Evolutionary conservation across 768 basidiomycete species (phyloP).

Genomic region (Mycena rosella): DNA sequence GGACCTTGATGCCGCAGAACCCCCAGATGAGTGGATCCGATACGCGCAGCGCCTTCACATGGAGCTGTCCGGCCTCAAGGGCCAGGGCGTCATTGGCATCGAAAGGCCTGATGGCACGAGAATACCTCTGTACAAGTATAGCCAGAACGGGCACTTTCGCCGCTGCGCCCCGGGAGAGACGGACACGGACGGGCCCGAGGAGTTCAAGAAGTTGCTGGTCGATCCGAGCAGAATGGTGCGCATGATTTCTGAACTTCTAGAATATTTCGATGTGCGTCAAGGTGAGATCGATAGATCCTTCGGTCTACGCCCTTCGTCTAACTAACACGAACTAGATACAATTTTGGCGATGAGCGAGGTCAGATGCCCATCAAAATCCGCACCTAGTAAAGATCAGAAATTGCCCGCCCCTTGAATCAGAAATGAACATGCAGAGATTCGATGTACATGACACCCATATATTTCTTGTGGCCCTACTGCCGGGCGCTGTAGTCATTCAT

Average conservation of each 20-base stretch:
- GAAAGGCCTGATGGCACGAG: neutral
- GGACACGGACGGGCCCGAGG: conserved; percentile 13
- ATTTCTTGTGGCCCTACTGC: too few relatives aligned
- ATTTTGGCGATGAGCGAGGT: too few relatives aligned
- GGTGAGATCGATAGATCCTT: too few relatives aligned
- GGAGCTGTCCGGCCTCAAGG: neutral
- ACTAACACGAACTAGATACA: too few relatives aligned
- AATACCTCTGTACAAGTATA: neutral
- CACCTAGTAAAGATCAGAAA: too few relatives aligned
- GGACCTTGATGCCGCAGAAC: neutral
- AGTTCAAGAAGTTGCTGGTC: conserved; percentile 6
- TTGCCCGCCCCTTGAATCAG: too few relatives aligned
- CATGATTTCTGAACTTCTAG: neutral
- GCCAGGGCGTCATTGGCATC: conserved; percentile 14
- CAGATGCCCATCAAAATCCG: too few relatives aligned
- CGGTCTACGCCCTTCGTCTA: too few relatives aligned
- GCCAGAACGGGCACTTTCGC: conserved; percentile 1
- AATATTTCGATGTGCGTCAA: neutral
- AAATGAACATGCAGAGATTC: too few relatives aligned
- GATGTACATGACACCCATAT: too few relatives aligned
- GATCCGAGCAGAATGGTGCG: conserved; percentile 22
- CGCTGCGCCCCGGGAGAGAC: conserved; percentile 19
- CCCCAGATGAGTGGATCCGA: neutral
- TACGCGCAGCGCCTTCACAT: neutral
- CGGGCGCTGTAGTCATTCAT: too few relatives aligned